phyloP scores from a whole-genome alignment of 192 early-diverging fungal species.

The Diversispora eburnea region DNA sequence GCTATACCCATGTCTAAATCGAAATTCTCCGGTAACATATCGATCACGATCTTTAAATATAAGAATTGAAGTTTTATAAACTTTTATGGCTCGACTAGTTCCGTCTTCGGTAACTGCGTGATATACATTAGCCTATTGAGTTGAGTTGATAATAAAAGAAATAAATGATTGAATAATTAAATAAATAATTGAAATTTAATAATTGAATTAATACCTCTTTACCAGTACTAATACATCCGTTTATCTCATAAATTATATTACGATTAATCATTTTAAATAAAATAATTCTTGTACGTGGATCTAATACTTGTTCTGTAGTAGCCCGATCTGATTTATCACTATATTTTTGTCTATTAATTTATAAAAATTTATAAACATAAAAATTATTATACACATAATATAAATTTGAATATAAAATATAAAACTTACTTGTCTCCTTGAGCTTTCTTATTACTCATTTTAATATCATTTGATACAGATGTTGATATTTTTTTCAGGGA shows the following conservation, averaged over 20 bases:
- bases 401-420: not conserved
- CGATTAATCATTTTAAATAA: conserved; percentile 93
- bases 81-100: conserved; percentile 87
- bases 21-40: conserved; percentile 92
- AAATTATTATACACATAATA: not conserved
- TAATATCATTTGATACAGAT: conserved; percentile 53
- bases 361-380: not conserved
- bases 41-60: conserved; percentile 97
- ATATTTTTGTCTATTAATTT: conserved; percentile 33
- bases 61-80: conserved; percentile 98
- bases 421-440: conserved; percentile 53
- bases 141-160: not conserved
- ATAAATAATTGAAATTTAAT: not conserved
- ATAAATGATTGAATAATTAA: too few relatives aligned
- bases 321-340: conserved; percentile 92
- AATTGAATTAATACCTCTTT: conserved; percentile 67
- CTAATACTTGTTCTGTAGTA: conserved; percentile 94
- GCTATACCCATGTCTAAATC: conserved; percentile 93
- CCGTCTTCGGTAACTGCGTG: conserved; percentile 85
- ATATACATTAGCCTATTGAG: conserved; percentile 87
- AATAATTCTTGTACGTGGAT: conserved; percentile 97
- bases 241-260: conserved; percentile 86
- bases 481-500: conserved; percentile 29
- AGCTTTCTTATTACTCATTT: conserved; percentile 58
- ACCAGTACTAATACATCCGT: conserved; percentile 96